Percentiles rank a stretch among this genome's conserved stretches.
Conservation (phyloP, 805 yeast genomes). For the Metschnikowia amazonensis region DNA sequence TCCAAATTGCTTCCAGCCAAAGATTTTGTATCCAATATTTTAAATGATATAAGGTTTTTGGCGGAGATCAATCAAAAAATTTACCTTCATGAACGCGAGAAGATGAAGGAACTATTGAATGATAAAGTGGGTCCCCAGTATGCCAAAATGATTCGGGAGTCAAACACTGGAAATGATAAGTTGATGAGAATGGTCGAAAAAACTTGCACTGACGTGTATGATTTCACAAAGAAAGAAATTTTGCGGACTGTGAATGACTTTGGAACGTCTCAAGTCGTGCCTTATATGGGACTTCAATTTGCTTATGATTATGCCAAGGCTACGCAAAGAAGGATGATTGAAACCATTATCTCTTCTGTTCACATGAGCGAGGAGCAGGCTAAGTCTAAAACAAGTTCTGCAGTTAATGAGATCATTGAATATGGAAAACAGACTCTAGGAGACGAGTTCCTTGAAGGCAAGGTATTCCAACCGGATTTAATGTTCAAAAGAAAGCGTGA, state of each 20-base stretch:
- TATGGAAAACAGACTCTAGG: conserved; percentile 67
- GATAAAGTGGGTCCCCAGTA: conserved; percentile 59
- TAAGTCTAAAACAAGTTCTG: conserved; percentile 50
- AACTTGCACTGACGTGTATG: conserved; percentile 55
- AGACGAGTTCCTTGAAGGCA: conserved; percentile 54
- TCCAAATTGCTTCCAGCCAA: conserved; percentile 92
- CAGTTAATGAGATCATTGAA: conserved; percentile 58
- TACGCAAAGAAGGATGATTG: conserved; percentile 66
- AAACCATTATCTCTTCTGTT: conserved; percentile 63
- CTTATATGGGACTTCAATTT: conserved; percentile 60
- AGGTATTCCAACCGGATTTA: conserved; percentile 61
- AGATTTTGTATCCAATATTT: conserved; percentile 69
- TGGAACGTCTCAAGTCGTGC: conserved; percentile 49
- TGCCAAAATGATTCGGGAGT: conserved; percentile 48
- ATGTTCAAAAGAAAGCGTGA: conserved; percentile 84
- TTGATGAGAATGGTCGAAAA: conserved; percentile 63
- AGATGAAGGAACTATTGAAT: conserved; percentile 46
- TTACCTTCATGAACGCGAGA: conserved; percentile 47
- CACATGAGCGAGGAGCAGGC: conserved; percentile 65
- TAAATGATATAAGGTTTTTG: conserved; percentile 59
- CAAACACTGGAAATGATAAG: conserved; percentile 51
- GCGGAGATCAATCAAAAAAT: conserved; percentile 60
- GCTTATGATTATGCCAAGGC: conserved; percentile 64
- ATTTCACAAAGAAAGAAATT: conserved; percentile 54
- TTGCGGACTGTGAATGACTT: conserved; percentile 47